Evolutionary conservation across 192 early-diverging fungal species (phyloP), one percentile per base, ranked within the genome.

Genomic region (Coemansia interrupta): DNA sequence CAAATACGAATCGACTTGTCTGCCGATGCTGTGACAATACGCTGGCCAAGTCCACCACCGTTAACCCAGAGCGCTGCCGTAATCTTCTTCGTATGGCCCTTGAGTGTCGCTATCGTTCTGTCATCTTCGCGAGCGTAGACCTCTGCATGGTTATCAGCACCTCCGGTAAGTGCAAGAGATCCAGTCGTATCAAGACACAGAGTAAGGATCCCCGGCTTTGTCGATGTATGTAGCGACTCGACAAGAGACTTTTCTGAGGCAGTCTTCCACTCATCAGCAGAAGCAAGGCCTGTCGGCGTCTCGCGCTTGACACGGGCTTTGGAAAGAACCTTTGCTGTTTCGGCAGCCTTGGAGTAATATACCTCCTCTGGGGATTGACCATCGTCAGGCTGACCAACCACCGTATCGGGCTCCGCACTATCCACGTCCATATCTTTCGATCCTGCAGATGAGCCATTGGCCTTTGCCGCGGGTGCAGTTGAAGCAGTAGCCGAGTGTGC

Each of bases 1-100:
- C 89, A 92, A 17, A 91, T 60, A 66, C 89, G 90, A 39, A 96
- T 86, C 13, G 85, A 86, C 44, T 90, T 86, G 77, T 96, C 95
- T 5, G 80, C 85, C 53, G 89, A 84, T 4, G 86, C 86, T 13
- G 90, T 87, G 44, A 96, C 48, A 52, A 86, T 87, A 20, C 68
- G 66, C 73, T 83, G 78, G 5, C 58, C 42, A 23, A 80, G 59
- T 1, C 72, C 85, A 26, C 61, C 70, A 11, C 73, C 77, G 48
- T 80, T 79, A 0, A 69, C 43, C 69, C 70, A 78, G 19, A 82
- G 72, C 0, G 90, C 90, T 28, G 80, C 62, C 1, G 85, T 89
- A 36, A 97, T 79, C 56, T 85, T 86, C 66, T 93, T 92, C 12
- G 84, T 89, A 61, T 92, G 91, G n/a, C 91, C 91, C 61, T 91